Evolutionary conservation across 768 basidiomycete genomes (phyloP), one percentile per base, ranked within the genome.

Genomic region (Russula vinacea): DNA sequence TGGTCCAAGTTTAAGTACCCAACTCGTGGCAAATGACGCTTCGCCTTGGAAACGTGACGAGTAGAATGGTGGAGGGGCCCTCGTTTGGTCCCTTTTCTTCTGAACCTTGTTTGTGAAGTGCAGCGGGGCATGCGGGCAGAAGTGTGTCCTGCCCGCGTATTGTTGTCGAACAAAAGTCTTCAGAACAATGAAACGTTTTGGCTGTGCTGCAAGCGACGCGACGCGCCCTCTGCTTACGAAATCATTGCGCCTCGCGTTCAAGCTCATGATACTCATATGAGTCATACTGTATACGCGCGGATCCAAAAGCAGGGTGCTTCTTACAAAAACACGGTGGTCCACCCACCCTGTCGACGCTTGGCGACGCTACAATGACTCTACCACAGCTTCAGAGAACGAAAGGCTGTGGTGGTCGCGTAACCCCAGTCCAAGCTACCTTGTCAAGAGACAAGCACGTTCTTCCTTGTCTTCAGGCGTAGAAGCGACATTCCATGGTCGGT

Each of bases 11-110:
- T 65, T 65, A 65, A 61, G 64, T 65, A 65, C 59, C 60, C 40
- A 57, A 42, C 24, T 50, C 64, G 55, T 61, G 64, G 60, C 49
- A 51, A 50, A 53, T 35, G 50, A 32, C 32, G 26, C 35, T 47
- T 65, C 60, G 55, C 60, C 64, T 65, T 65, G 60, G 60, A 51
- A 65, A 65, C 64, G 59, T 45, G 49, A 61, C 24, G 53, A 50
- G 58, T 59, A 49, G 11, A 33, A 33, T 49, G 35, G 33, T 9
- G 16, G 19, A 26, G 39, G 2, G 19, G 3, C 29, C 10, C 9
- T 22, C 2, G 1, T 24, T 22, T 22, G 45, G n/a, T n/a, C 49
- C 29, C 52, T 26, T 33, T 39, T 11, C n/a, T 33, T 35, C 33
- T 51, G 4, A 26, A n/a, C 49, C 61, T 65, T 65, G 64, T 65